Base-by-base conservation (phyloP, 176 grass and related monocot genomes). In the Panicum miliaceum region DNA sequence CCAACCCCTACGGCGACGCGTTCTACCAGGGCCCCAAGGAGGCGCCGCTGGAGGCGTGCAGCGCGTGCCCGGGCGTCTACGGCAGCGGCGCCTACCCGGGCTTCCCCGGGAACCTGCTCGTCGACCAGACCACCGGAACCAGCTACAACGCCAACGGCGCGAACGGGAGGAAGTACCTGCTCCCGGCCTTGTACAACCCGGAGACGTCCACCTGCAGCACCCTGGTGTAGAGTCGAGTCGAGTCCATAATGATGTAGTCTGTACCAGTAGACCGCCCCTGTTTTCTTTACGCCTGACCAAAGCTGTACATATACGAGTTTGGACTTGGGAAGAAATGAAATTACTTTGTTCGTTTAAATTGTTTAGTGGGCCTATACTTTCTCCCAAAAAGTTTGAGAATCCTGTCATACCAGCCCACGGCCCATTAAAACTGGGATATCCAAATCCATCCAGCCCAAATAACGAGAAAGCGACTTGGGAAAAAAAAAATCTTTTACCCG, bases 91-190 rank as follows among this genome's bases (percentile, higher is more conserved):
- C 90, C 0, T 95, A 86, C 62, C 93, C 90, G 20, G 90, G 93
- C 0, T 90, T 65, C 34, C 65, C 88, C 4, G 90, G 90, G 7
- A 86, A 93, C 13, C 66, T 95, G 65, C 82, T 92, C 35, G 75
- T 92, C 40, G 90, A 93, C 16, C 11, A 65, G 4, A 65, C 79
- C 4, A 93, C 82, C 7, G 85, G 93, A 5, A 90, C 62, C 34
- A 92, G 82, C 72, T 95, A 93, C 71, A 94, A 91, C 8, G 86
- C 89, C 29, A 89, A 87, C 34, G 86, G 92, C 29, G 61, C 57
- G 0, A 66, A 67, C 59, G 86, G 92, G n/a, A 94, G 84, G 80
- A 94, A 78, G 72, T 91, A 84, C 81, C 70, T 94, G n/a, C 76
- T 94, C 1, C 89, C 92, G 32, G 92, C 86, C 27, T 10, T 94